Evolutionary conservation across 2,329 filamentous ascomycete genomes (phyloP), one percentile per base, ranked within the genome.

Genomic region (Fusarium sp.): DNA sequence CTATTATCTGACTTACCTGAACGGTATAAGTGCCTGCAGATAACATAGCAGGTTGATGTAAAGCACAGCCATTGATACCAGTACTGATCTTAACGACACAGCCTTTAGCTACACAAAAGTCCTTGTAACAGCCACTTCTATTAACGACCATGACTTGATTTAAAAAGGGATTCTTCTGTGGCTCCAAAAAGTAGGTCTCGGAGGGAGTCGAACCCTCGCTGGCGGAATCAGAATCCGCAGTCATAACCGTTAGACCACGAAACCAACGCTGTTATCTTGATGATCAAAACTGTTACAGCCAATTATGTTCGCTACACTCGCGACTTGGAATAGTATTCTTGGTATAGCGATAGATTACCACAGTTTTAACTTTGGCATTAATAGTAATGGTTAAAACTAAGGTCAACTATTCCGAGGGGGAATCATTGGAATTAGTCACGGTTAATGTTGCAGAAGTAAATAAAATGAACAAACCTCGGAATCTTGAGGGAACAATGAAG

Each of bases 221-320:
- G 34, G 34, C 34, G 34, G 34, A 37, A 37, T 37, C 34, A 37
- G 34, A 37, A 37, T 37, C 34, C 34, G 34, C 34, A 37, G 34
- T 37, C 34, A 37, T 37, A 37, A 37, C 34, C 34, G 34, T 37
- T 37, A 37, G 34, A 37, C 34, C 34, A 37, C 34, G 34, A 37
- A 37, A 37, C 34, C 34, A n/a, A 11, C 10, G 18, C 3, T 37
- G n/a, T 37, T n/a, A n/a, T n/a, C 34, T 37, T 37, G 34, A 37
- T 10, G 34, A 37, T 37, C 10, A 6, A n/a, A n/a, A 10, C 10
- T 2, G 3, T 37, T 37, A 37, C 10, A 12, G 2, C 10, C 2
- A n/a, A 37, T 2, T 37, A 37, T 37, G 10, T 37, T 6, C 18
- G 5, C 18, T n/a, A 11, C 5, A n/a, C 1, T 1, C 1, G 0